Evolutionary conservation across 2,329 filamentous ascomycete genomes (phyloP), one percentile per base, ranked within the genome.

Genomic region (Balansia obtecta): DNA sequence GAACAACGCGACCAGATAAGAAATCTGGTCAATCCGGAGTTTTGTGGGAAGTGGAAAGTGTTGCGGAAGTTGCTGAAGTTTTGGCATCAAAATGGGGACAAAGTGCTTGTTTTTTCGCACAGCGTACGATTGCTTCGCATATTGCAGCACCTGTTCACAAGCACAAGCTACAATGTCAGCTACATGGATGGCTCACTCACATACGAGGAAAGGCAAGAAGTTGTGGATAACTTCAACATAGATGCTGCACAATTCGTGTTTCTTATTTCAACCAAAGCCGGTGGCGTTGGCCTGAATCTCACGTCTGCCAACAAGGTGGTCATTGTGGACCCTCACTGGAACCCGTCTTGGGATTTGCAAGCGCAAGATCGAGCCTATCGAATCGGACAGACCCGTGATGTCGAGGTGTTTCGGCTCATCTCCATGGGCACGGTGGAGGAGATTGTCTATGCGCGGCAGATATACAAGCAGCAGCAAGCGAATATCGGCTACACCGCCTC

Each of bases 381-480:
- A 48, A 97, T 98, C 55, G 93, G 93, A 0, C 93, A 98, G 66
- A 82, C 80, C 0, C 78, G 93, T 18, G 88, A 97, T 61, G 93
- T 98, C 0, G 93, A 98, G 63, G 91, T 97, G 1, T 97, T 95
- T 64, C 83, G 93, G 4, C 78, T 98, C 1, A 82, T 98, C 16
- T 91, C 86, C 2, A 82, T 87, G 1, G 93, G 93, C 0, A 97
- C 93, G 0, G 88, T 98, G 15, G 93, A 98, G 63, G 93, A 98
- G 65, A 93, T 96, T 49, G 88, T 97, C 8, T 98, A 98, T 60
- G 93, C 91, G 0, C 79, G 93, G 7, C 93, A 98, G 61, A 93
- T 98, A 39, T 98, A 98, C 75, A 98, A 98, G 66, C 93, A 98
- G 63, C 93, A 98, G 61, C 93, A 97, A 68, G 91, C 93, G 27